A percentile compares a stretch with the other conserved stretches of the same genome.
Evolutionary conservation across 2,329 filamentous ascomycete species (phyloP).

Genomic region (Colletotrichum sp.): DNA sequence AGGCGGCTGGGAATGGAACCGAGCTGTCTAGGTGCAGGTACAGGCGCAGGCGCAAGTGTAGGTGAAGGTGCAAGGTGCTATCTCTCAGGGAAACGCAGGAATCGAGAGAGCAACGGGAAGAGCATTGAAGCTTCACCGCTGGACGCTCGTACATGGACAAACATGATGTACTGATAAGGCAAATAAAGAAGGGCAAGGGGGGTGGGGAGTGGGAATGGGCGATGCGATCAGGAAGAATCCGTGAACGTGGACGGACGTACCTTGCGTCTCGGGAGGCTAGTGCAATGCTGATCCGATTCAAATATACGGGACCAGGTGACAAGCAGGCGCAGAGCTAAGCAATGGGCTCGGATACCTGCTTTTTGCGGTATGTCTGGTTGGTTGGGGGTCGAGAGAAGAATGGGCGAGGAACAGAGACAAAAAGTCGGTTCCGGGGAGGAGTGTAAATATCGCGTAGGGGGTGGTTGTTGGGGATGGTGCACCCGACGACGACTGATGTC

Average conservation of each 20-base stretch:
- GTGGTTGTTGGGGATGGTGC: not conserved
- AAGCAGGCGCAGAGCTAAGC: slow-evolving; percentile 13
- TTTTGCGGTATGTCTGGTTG: not conserved
- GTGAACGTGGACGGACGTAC: slow-evolving; percentile 19
- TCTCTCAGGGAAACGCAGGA: slow-evolving; percentile 2
- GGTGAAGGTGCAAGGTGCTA: not conserved
- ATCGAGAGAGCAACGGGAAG: slow-evolving; percentile 9
- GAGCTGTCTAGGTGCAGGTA: not conserved
- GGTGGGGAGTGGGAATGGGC: not conserved
- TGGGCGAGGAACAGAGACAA: slow-evolving; percentile 2
- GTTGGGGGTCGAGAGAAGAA: not conserved
- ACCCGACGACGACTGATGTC: slow-evolving; percentile 2
- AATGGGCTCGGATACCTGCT: slow-evolving; percentile 18
- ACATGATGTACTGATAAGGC: slow-evolving; percentile 18
- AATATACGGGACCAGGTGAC: slow-evolving; percentile 19
- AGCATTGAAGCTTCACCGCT: slow-evolving; percentile 21
- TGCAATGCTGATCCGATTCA: slow-evolving; percentile 21
- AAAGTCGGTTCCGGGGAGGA: slow-evolving; percentile 10
- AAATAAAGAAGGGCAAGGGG: slow-evolving; percentile 2
- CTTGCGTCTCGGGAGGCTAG: slow-evolving; percentile 19
- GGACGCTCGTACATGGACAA: slow-evolving; percentile 13
- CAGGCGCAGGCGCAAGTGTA: not conserved
- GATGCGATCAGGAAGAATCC: not conserved
- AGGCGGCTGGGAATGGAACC: not conserved
- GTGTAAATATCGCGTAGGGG: slow-evolving; percentile 15